Evolutionary conservation across 1,284 basidiomycete genomes (phyloP).

Genomic region (Cryptococcus sp.): DNA sequence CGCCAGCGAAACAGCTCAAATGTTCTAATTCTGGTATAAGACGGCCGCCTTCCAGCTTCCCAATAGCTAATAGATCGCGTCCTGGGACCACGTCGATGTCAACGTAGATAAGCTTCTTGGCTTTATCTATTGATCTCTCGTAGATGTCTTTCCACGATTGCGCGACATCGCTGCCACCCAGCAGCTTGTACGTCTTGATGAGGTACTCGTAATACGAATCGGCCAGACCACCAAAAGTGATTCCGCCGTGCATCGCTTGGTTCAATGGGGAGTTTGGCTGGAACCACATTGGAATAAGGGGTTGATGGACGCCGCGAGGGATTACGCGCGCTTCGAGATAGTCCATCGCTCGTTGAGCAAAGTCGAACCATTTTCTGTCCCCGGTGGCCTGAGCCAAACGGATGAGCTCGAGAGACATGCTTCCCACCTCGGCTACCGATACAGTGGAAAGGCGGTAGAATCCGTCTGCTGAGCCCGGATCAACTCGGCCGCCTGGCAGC

Average conservation of each 20-base stretch:
- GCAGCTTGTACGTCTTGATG: conserved; percentile 58
- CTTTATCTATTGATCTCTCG: conserved; percentile 53
- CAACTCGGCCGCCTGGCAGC: conserved; percentile 52
- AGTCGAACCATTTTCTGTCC: conserved; percentile 58
- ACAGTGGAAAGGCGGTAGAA: conserved; percentile 26
- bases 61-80: conserved; percentile 50
- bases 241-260: conserved; percentile 28
- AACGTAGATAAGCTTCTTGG: conserved; percentile 51
- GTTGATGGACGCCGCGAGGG: conserved; percentile 28
- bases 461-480: conserved; percentile 42
- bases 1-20: conserved; percentile 59
- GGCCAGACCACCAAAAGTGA: conserved; percentile 55
- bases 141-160: conserved; percentile 57
- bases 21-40: conserved; percentile 43
- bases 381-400: conserved; percentile 57
- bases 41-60: conserved; percentile 35
- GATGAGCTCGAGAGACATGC: conserved; percentile 59
- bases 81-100: conserved; percentile 54
- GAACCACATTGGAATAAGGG: conserved; percentile 51
- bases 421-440: conserved; percentile 54
- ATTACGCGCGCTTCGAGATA: conserved; percentile 55
- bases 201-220: conserved; percentile 61
- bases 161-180: conserved; percentile 48
- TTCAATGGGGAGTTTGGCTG: conserved; percentile 38
- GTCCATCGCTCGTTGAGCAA: conserved; percentile 57